Conservation (phyloP, 352 stramenopile species). For the Pseudoperonospora humuli region DNA sequence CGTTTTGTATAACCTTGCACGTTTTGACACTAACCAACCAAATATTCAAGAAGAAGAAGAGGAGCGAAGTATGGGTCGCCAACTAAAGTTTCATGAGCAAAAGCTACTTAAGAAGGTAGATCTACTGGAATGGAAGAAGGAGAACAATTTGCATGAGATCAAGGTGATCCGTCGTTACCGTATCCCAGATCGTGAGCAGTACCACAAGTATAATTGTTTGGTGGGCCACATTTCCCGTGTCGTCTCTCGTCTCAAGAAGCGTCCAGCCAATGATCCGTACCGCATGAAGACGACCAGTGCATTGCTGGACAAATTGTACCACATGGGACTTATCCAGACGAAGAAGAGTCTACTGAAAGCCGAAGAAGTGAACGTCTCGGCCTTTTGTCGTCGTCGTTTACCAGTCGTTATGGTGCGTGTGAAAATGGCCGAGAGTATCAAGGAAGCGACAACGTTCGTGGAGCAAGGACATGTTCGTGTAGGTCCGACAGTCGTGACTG, state of each 20-base stretch:
- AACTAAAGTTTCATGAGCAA: constrained; percentile 95
- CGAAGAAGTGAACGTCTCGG: constrained; percentile 94
- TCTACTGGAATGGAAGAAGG: constrained; percentile 97
- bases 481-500: constrained; percentile 87
- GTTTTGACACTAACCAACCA: no score
- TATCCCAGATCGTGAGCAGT: constrained; percentile 97
- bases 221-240: constrained; percentile 93
- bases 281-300: constrained; percentile 95
- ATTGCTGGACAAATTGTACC: constrained; percentile 96
- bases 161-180: constrained; percentile 97
- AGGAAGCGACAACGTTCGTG: constrained; percentile 96
- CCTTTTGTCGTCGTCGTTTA: constrained; percentile 93
- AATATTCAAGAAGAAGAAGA: no score
- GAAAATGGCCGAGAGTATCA: constrained; percentile 98
- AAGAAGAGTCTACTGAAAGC: constrained; percentile 96
- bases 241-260: constrained; percentile 92
- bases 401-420: constrained; percentile 98
- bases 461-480: constrained; percentile 97
- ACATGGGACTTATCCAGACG: constrained; percentile 95
- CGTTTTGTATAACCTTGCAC: no score
- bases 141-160: constrained; percentile 98
- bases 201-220: constrained; percentile 98
- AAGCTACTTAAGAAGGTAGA: constrained; percentile 99
- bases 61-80: constrained; percentile 57
- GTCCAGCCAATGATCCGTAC: constrained; percentile 92